Evolutionary conservation across 2,329 filamentous ascomycete genomes (phyloP), one percentile per base, ranked within the genome.

Genomic region (Lachnellula subtilissima): DNA sequence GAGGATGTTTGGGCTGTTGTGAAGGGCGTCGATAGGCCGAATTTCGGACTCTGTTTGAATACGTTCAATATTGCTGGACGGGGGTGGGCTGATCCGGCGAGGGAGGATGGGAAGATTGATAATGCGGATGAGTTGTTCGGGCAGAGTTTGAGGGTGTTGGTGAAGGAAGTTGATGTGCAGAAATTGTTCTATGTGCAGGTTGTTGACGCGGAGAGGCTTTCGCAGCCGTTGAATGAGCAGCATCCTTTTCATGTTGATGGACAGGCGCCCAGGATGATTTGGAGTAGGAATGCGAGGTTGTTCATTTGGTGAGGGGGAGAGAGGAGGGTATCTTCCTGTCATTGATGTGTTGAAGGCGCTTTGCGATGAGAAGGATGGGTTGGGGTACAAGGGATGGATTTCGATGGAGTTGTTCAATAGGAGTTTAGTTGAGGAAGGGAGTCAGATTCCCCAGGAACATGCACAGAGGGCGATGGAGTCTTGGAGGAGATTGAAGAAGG

Each of bases 11-110:
- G 86, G 85, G 81, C 85, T 6, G 74, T 91, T 2, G 83, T 91
- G 0, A 72, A 77, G 62, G 73, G 73, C 2, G 87, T 91, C 28
- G 76, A 89, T 69, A 72, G 86, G 7, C 71, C 78, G 8, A 92
- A 92, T 70, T 90, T 92, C 66, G 88, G 88, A 7, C 74, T 91
- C 42, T 91, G 87, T 67, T 76, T 92, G 23, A 88, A 92, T 70
- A 89, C 85, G 0, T 92, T 90, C 74, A 89, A 92, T 70, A 87
- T 92, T 57, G 82, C 87, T 0, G 88, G 82, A 0, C 74, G 84
- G 5, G 81, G 89, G 57, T 92, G 82, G 62, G 88, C 85, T 0
- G 87, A 92, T 64, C 88, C 88, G 0, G 71, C 81, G 0, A 70
- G 76, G 0, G 61, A 73, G 8, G 53, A 58, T 23, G 66, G 66